Conservation (phyloP, 768 basidiomycete genomes). For the Chlorophyllum brunneum region DNA sequence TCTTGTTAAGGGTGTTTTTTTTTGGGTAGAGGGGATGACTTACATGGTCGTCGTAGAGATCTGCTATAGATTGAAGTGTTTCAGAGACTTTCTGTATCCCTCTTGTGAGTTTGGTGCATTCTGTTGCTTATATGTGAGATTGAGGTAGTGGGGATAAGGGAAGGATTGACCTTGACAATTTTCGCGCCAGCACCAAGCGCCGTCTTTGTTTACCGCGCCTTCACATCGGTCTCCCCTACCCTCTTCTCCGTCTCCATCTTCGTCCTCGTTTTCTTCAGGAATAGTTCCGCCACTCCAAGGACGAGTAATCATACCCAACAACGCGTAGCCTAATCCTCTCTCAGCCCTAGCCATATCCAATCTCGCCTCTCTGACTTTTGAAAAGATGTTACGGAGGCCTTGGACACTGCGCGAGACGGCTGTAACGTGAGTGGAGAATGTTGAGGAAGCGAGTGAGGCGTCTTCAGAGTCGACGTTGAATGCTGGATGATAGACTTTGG, state of each 20-base stretch:
- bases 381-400: conserved; percentile 58
- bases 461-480: conserved; percentile 82
- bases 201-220: conserved; percentile 63
- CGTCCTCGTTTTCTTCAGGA: conserved; percentile 34
- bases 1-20: not conserved
- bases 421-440: conserved; percentile 63
- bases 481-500: conserved; percentile 77
- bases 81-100: conserved; percentile 75
- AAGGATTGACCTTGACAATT: conserved; percentile 53
- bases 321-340: conserved; percentile 65
- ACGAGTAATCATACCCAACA: conserved; percentile 73
- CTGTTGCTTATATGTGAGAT: conserved; percentile 30
- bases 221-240: conserved; percentile 10
- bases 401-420: conserved; percentile 71
- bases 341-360: conserved; percentile 79
- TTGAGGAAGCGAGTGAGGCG: conserved; percentile 49
- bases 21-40: conserved; percentile 22
- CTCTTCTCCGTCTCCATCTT: conserved; percentile 41
- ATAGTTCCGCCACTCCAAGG: conserved; percentile 46
- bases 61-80: conserved; percentile 67
- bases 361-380: conserved; percentile 59
- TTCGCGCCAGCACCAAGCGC: conserved; percentile 88
- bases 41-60: conserved; percentile 78
- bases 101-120: conserved; percentile 75
- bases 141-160: not conserved